These are phyloP conservation scores for Tulasnella sp. DNA, from an alignment of 768 basidiomycete genomes.

Conservation along the genomic window DNA sequence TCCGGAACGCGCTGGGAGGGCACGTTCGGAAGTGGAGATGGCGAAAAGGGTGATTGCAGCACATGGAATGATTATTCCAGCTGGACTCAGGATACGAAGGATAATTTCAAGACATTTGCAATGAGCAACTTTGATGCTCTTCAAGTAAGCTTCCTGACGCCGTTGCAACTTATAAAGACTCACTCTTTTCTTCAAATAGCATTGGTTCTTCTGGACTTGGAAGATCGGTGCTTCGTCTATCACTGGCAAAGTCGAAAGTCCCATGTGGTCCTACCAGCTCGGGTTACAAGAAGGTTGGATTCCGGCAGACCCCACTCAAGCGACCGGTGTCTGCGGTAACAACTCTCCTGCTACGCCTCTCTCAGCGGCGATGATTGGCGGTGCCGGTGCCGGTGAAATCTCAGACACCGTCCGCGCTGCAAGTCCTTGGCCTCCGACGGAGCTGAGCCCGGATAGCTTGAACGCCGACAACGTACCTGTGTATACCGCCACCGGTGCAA, in stretches of 20 bases:
- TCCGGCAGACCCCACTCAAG: slow-evolving; percentile 72
- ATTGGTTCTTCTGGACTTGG: slow-evolving; percentile 99
- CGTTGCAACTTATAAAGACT: not conserved
- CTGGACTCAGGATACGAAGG: slow-evolving; percentile 52
- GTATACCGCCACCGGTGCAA: slow-evolving; percentile 57
- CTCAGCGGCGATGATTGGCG: slow-evolving; percentile 40
- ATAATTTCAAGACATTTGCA: slow-evolving; percentile 56
- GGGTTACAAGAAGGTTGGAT: slow-evolving; percentile 90
- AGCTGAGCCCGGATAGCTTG: not conserved
- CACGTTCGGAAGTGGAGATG: slow-evolving; percentile 34
- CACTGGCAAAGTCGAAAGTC: slow-evolving; percentile 58
- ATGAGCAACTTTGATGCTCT: slow-evolving; percentile 86
- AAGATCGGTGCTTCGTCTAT: slow-evolving; percentile 77
- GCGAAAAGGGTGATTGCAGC: slow-evolving; percentile 41
- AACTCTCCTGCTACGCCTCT: slow-evolving; percentile 26
- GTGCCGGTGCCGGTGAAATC: slow-evolving; percentile 50
- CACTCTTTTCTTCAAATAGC: slow-evolving; percentile 30
- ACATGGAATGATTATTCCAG: slow-evolving; percentile 63
- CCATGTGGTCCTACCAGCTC: slow-evolving; percentile 89
- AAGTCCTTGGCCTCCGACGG: slow-evolving; percentile 60
- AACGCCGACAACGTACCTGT: slow-evolving; percentile 47
- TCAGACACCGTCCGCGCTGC: slow-evolving; percentile 41
- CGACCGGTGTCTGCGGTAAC: slow-evolving; percentile 51
- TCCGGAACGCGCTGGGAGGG: slow-evolving; percentile 85
- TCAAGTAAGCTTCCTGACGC: slow-evolving; percentile 40